These are phyloP conservation scores for Oryza glaberrima DNA, from an alignment of 176 grass and related monocot species.

Conservation along the genomic window DNA sequence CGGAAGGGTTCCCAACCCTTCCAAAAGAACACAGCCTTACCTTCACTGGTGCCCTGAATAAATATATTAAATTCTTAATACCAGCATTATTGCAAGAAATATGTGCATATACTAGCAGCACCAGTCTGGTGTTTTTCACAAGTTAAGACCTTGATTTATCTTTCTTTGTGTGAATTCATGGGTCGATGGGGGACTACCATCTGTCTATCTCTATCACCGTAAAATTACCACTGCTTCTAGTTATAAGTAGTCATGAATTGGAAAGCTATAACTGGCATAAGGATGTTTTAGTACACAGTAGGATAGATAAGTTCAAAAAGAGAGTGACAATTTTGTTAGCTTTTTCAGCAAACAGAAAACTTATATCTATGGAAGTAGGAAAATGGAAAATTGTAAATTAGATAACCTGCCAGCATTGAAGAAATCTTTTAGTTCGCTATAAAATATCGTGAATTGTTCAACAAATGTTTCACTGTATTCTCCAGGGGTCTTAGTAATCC, in stretches of 20 bases:
- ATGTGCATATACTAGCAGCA: conserved; percentile 2
- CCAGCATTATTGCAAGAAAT: conserved; percentile 17
- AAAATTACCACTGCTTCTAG: background rate
- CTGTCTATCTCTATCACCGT: background rate
- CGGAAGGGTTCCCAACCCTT: too few species aligned
- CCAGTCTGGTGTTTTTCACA: background rate
- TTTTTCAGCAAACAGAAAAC: conserved; percentile 27
- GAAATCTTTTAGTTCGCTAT: conserved; percentile 89
- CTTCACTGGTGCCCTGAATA: background rate
- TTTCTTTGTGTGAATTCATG: conserved; percentile 5
- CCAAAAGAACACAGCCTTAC: background rate
- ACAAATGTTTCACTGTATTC: conserved; percentile 81
- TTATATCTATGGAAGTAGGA: conserved; percentile 13
- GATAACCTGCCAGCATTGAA: conserved; percentile 97
- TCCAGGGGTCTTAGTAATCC: conserved; percentile 77
- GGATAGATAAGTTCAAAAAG: conserved; percentile 14
- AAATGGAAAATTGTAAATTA: conserved; percentile 35
- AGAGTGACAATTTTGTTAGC: conserved; percentile 20
- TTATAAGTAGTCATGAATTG: background rate
- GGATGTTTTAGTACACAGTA: background rate
- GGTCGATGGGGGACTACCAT: background rate
- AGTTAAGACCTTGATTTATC: background rate
- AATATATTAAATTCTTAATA: conserved; percentile 19
- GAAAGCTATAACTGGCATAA: background rate
- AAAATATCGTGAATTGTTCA: conserved; percentile 94